phyloP scores from a whole-genome alignment of 768 basidiomycete species.

The Russula brevipes region DNA sequence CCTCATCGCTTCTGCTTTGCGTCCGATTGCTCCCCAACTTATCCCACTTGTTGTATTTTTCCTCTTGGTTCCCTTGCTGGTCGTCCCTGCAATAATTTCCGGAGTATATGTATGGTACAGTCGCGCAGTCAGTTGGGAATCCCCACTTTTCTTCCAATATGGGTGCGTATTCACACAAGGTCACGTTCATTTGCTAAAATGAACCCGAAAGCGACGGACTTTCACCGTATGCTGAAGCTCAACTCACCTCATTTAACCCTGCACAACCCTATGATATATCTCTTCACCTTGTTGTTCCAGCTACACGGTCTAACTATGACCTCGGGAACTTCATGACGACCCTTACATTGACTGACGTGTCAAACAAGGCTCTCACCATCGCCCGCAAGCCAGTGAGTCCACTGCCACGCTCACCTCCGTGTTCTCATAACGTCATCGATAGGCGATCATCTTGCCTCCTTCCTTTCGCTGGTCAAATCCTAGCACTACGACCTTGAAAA shows the following conservation, averaged over 20 bases:
- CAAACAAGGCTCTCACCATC: slow-evolving; percentile 57
- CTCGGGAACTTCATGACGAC: slow-evolving; percentile 85
- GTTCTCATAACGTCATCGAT: slow-evolving; percentile 2
- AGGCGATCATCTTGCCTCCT: slow-evolving; percentile 57
- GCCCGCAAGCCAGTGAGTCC: slow-evolving; percentile 61
- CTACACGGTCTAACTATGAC: slow-evolving; percentile 58
- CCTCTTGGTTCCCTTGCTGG: slow-evolving; percentile 55
- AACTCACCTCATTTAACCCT: slow-evolving; percentile 47
- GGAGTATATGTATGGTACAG: slow-evolving; percentile 73
- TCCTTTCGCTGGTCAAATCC: slow-evolving; percentile 39
- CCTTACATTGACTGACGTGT: slow-evolving; percentile 51
- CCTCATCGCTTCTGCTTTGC: slow-evolving; percentile 31
- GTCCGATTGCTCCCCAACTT: slow-evolving; percentile 54
- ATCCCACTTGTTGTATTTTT: slow-evolving; percentile 61
- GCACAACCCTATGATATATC: slow-evolving; percentile 74
- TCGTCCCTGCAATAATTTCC: slow-evolving; percentile 57
- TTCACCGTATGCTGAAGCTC: slow-evolving; percentile 56
- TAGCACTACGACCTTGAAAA: slow-evolving; percentile 41
- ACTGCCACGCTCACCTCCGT: not conserved
- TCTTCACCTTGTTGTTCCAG: slow-evolving; percentile 59
- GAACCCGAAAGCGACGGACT: slow-evolving; percentile 48
- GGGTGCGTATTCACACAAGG: slow-evolving; percentile 47
- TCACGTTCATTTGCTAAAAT: slow-evolving; percentile 2
- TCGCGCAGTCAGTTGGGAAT: slow-evolving; percentile 65
- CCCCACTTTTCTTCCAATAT: slow-evolving; percentile 68